Percentiles rank a stretch among this genome's conserved stretches.
These are phyloP conservation scores for Dactylellina haptotyla DNA, from an alignment of 2,329 filamentous ascomycete genomes.

Conservation along the genomic window DNA sequence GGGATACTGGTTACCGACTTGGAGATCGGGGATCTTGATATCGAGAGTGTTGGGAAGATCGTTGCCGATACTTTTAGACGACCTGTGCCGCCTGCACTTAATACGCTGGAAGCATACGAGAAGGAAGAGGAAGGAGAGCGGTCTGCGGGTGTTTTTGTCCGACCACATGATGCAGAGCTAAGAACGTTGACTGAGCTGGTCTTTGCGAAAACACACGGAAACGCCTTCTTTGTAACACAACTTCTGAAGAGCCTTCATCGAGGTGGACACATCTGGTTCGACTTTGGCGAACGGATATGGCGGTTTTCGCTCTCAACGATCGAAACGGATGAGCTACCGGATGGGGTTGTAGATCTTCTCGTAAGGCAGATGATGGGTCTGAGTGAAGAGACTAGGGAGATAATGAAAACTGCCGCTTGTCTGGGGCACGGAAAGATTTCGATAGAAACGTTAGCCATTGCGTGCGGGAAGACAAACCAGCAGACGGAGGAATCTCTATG, in stretches of 20 bases:
- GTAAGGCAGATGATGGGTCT: constrained; percentile 58
- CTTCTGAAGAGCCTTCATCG: constrained; percentile 57
- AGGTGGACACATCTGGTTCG: constrained; percentile 57
- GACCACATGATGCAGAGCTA: constrained; percentile 57
- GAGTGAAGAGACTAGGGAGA: constrained; percentile 56
- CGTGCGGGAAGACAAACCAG: constrained; percentile 56
- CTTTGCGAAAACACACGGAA: constrained; percentile 58
- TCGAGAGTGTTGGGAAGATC: constrained; percentile 57
- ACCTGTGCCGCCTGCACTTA: constrained; percentile 29
- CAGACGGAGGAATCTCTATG: constrained; percentile 57
- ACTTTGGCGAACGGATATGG: constrained; percentile 57
- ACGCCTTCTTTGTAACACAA: constrained; percentile 58
- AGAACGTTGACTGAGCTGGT: constrained; percentile 57
- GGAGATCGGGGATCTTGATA: constrained; percentile 56
- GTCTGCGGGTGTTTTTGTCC: not conserved
- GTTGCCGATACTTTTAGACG: constrained; percentile 58
- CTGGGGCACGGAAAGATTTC: constrained; percentile 57
- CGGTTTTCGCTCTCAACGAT: constrained; percentile 58
- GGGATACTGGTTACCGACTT: constrained; percentile 56
- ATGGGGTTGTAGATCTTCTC: constrained; percentile 58
- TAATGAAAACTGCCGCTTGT: constrained; percentile 57
- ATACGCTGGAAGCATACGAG: constrained; percentile 37
- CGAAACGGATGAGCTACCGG: constrained; percentile 57
- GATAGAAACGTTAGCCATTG: constrained; percentile 56
- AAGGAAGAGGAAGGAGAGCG: not conserved